Evolutionary conservation across 2,329 filamentous ascomycete genomes (phyloP), one percentile per base, ranked within the genome.

Genomic region (Aspergillus brasiliensis): DNA sequence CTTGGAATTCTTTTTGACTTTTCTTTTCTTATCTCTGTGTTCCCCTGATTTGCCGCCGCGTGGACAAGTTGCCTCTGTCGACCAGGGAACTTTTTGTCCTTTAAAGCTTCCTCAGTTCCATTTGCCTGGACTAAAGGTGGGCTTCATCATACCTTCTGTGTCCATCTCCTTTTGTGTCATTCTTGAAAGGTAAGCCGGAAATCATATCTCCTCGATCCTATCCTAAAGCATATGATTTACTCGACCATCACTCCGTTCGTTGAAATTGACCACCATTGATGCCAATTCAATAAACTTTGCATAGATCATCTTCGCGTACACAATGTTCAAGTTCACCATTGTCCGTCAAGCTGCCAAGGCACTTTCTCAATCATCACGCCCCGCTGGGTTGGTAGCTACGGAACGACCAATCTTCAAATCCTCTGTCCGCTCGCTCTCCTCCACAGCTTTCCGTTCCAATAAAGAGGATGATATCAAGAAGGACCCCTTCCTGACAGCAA

Each of bases 291-390:
- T 21, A 49, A 13, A 10, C 10, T 8, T 28, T 31, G 8, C 15
- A 11, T 8, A 27, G 11, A 31, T 51, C 13, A 4, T 5, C 47
- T 19, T 25, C 34, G 17, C 34, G 38, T 23, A 46, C 54, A 60
- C 28, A 59, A 75, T 76, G 70, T 70, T 75, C 67, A 71, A 64
- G 37, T 65, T 69, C 27, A 47, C 66, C 48, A 55, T 71, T 57
- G 52, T 68, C 57, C 68, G 71, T 44, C 68, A 68, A 56, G 67
- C 68, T 59, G 31, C 67, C 34, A 72, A 65, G 57, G 67, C 67
- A 27, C 56, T 70, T 21, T 62, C 38, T 56, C 64, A 65, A 25
- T 55, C 54, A 21, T 5, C 65, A 28, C 70, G 67, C 23, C 69
- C 68, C 15, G 62, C 64, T 37, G 56, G 60, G 48, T 60, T 65